Base-by-base conservation (phyloP, 257 asterid genomes). In the Plantago major region DNA sequence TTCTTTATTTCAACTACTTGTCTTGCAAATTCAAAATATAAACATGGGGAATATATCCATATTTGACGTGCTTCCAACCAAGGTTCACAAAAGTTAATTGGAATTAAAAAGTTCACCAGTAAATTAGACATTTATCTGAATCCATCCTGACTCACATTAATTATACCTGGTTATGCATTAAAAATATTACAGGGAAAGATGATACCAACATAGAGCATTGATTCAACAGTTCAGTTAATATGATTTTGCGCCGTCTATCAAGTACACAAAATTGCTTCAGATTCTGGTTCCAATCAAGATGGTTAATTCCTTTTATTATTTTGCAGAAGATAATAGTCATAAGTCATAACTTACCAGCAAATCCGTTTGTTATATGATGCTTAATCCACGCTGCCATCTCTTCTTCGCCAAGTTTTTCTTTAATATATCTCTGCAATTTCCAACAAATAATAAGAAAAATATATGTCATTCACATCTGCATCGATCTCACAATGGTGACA, bases 371-470 rank as follows among this genome's bases (percentile, higher is more conserved):
- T 60, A 86, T 75, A 72, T 77, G 92, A 58, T 33, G 62, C 38
- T 52, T 75, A 82, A 68, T 84, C 96, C 94, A 88, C 65, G 86
- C 72, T 62, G 73, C 64, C 77, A 73, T 74, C 81, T 82, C 90
- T 47, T 82, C 81, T n/a, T 90, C 81, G 57, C 94, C 95, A 71
- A 88, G 70, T 74, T 84, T 91, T 63, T 88, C 95, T 43, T 74
- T 63, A 40, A 91, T 78, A 26, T 72, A 82, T 58, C 74, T 76
- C 88, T 82, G 70, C 50, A 42, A 46, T 26, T 42, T 18, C 17
- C 17, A 28, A 26, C 1, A 4, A 43, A 60, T 45, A 28, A 63
- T 55, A 50, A 13, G 28, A 44, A 42, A 58, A 55, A 70, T 47
- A 59, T 38, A 28, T 46, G 55, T 37, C 9, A 68, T 43, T 33